phyloP scores from a whole-genome alignment of 2,329 filamentous ascomycete genomes.

The Fonsecaea monophora region DNA sequence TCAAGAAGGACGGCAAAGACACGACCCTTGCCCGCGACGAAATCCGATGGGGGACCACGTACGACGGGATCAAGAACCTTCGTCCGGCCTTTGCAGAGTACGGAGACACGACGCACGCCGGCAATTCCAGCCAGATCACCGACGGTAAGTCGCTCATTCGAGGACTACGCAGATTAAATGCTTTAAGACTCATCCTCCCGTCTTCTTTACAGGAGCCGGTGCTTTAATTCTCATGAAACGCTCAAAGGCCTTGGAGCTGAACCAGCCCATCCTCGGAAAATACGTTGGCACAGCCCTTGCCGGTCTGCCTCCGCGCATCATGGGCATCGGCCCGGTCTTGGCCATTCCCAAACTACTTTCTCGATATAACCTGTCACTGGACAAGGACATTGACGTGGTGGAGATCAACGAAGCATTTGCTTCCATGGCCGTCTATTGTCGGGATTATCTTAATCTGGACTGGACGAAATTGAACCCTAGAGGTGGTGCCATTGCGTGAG shows the following conservation, averaged over 20 bases:
- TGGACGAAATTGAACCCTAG: constrained; percentile 82
- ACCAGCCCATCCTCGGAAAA: constrained; percentile 91
- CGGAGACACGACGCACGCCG: constrained; percentile 84
- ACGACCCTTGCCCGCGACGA: not conserved
- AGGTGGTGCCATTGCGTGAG: constrained; percentile 89
- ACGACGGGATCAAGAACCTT: constrained; percentile 4
- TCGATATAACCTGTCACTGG: constrained; percentile 72
- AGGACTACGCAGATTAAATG: constrained; percentile 40
- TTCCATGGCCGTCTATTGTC: constrained; percentile 95
- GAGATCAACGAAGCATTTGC: constrained; percentile 99
- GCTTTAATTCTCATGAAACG: constrained; percentile 93
- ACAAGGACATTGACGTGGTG: constrained; percentile 84
- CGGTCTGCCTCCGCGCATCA: constrained; percentile 88
- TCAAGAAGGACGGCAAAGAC: constrained; percentile 53
- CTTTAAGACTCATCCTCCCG: constrained; percentile 37
- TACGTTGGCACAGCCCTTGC: constrained; percentile 91
- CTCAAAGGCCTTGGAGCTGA: constrained; percentile 81
- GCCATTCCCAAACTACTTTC: constrained; percentile 79
- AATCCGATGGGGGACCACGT: constrained; percentile 3
- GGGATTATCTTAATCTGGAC: constrained; percentile 69
- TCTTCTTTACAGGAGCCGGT: constrained; percentile 62
- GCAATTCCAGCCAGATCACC: constrained; percentile 93
- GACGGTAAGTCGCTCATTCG: constrained; percentile 70
- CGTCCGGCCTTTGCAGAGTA: constrained; percentile 65
- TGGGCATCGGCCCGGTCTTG: constrained; percentile 66